Evolutionary conservation across 2,329 filamentous ascomycete genomes (phyloP), one percentile per base, ranked within the genome.

Genomic region (Pseudopyricularia javanii): DNA sequence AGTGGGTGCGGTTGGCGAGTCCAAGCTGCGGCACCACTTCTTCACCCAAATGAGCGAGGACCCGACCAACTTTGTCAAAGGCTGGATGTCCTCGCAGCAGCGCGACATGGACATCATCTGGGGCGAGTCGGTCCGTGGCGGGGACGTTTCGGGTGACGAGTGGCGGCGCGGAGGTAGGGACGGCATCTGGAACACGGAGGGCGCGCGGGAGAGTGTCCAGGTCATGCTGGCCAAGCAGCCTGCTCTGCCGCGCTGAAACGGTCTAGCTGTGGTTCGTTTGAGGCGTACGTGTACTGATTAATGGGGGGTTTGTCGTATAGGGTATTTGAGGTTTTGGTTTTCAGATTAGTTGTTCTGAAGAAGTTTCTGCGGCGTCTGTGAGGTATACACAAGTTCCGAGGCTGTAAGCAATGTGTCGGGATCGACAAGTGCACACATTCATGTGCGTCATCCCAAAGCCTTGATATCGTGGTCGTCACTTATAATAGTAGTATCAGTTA

Each of bases 11-110:
- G 79, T 96, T 47, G 78, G 83, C 28, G 83, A 90, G 59, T 88
- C 87, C 26, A 95, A 95, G 65, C 88, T 89, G 24, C 95, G 95
- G 65, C 88, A 95, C 65, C 80, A 84, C 15, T 98, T 98, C 72
- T 85, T 93, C 67, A 82, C 80, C 7, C 81, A 82, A 5, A 74
- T 97, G 57, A 80, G 83, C 55, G 80, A 85, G 57, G 90, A 96
- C 60, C 93, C 93, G 0, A 85, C 87, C 15, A 81, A 78, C 12
- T 97, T 97, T 62, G 76, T 96, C 55, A 83, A 80, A 58, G 82
- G 87, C 62, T 98, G 93, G 93, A 75, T 95, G 51, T 89, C 84
- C 62, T 91, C 86, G 15, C 93, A 98, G 72, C 90, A 90, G 70
- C 78, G 91, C 49, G 91, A 97, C 65, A 74, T 96, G 34, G 90